A percentile compares a stretch with the other conserved stretches of the same genome.
Conservation (phyloP, 768 basidiomycete genomes). For the Termitomyces heimii region DNA sequence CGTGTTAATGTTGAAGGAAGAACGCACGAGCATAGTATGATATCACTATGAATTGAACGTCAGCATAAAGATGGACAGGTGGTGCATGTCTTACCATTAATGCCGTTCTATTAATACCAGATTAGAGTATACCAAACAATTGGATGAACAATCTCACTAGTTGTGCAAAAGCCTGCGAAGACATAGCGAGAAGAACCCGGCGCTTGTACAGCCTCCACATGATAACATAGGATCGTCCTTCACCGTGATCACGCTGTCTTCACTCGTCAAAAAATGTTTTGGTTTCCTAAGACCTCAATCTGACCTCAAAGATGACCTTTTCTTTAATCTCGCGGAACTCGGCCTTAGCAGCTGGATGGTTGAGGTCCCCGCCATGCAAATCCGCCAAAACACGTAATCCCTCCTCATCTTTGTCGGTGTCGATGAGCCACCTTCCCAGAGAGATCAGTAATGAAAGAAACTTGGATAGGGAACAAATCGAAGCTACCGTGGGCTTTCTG, state of each 20-base stretch:
- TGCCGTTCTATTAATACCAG: conserved; percentile 67
- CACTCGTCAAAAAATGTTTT: neutral
- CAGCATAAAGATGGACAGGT: neutral
- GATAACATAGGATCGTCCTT: conserved; percentile 63
- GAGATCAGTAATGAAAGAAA: neutral
- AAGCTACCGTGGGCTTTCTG: conserved; percentile 73
- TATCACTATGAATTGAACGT: conserved; percentile 50
- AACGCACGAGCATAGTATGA: conserved; percentile 89
- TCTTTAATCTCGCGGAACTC: conserved; percentile 91
- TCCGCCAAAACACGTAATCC: conserved; percentile 85
- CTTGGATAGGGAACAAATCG: neutral
- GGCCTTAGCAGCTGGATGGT: conserved; percentile 58
- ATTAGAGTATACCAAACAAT: neutral
- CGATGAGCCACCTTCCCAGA: conserved; percentile 77
- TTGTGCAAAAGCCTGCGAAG: conserved; percentile 54
- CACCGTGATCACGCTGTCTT: conserved; percentile 66
- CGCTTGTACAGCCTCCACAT: conserved; percentile 89
- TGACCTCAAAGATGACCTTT: conserved; percentile 62
- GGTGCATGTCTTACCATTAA: conserved; percentile 58
- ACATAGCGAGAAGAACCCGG: conserved; percentile 89
- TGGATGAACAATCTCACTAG: conserved; percentile 8
- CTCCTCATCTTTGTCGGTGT: conserved; percentile 75
- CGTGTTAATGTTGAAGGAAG: neutral
- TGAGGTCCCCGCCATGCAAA: conserved; percentile 76
- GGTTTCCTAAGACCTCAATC: too few relatives aligned